Conservation (phyloP, 2,329 filamentous ascomycete genomes). For the Nemania sp. region DNA sequence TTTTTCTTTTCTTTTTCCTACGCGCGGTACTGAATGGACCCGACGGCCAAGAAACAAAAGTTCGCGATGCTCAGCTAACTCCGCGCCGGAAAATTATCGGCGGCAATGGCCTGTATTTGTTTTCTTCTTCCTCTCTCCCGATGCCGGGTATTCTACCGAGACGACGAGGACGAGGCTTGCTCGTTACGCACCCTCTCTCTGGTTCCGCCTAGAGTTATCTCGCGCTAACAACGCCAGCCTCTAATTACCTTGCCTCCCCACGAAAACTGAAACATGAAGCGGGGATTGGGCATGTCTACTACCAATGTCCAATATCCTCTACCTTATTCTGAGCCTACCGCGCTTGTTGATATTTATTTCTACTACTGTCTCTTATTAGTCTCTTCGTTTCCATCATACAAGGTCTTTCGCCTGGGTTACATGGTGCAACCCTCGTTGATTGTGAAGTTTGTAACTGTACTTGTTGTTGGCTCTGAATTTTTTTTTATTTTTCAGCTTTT, state of each 20-base stretch:
- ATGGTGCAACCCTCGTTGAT: no score
- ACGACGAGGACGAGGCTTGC: neutral
- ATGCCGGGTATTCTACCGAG: conserved; percentile 6
- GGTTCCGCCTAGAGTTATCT: neutral
- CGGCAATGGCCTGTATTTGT: neutral
- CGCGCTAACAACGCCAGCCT: neutral
- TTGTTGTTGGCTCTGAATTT: no score
- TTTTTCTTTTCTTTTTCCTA: neutral
- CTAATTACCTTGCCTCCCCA: no score
- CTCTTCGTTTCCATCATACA: neutral
- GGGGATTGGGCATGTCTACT: no score
- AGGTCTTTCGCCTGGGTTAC: neutral
- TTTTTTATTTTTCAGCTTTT: no score
- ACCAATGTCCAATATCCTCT: no score
- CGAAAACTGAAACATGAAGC: neutral
- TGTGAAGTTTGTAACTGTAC: no score
- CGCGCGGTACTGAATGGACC: no score
- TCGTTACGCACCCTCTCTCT: neutral
- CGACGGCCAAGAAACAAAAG: neutral
- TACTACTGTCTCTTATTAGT: neutral
- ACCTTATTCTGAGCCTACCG: no score
- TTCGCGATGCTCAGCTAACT: no score
- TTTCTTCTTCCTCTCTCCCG: neutral
- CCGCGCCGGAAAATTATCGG: neutral
- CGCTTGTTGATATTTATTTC: conserved; percentile 6